Evolutionary conservation across 108 stramenopile species (phyloP).

Genomic region (Fragilariopsis cylindrus): DNA sequence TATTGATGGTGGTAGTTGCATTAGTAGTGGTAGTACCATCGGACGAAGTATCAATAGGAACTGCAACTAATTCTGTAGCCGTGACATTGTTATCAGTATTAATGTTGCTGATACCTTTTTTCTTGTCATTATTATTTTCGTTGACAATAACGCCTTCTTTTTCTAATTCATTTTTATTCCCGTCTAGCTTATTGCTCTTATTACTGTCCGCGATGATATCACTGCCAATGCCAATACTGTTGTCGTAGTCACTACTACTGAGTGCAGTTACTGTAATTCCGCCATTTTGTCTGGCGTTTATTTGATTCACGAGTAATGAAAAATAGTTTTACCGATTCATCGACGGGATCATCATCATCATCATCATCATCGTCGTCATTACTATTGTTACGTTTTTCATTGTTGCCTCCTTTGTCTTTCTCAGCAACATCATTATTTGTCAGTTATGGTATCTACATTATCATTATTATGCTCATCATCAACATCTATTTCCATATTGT

Average conservation of each 20-base stretch:
- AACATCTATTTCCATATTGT: background rate
- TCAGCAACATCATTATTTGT: background rate
- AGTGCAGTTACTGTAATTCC: background rate
- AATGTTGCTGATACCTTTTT: background rate
- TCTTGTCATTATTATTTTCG: background rate
- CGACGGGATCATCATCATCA: background rate
- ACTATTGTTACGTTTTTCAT: background rate
- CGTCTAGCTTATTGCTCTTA: too few species aligned
- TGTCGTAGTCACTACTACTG: too few species aligned
- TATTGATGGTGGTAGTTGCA: too few species aligned
- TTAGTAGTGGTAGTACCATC: too few species aligned
- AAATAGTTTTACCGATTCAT: background rate
- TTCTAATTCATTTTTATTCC: background rate
- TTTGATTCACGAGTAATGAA: background rate
- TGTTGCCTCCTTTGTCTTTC: background rate
- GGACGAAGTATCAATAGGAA: too few species aligned
- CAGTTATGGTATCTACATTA: background rate
- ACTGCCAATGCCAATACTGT: too few species aligned
- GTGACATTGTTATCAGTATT: background rate
- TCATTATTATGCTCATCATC: background rate
- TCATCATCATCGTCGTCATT: background rate
- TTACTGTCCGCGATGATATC: too few species aligned
- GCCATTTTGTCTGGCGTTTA: background rate
- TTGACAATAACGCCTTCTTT: background rate
- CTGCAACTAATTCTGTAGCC: too few species aligned